A percentile compares a stretch with the other conserved stretches of the same genome.
Conservation (phyloP, 176 grass and related monocot species). For the Raddia guianensis region DNA sequence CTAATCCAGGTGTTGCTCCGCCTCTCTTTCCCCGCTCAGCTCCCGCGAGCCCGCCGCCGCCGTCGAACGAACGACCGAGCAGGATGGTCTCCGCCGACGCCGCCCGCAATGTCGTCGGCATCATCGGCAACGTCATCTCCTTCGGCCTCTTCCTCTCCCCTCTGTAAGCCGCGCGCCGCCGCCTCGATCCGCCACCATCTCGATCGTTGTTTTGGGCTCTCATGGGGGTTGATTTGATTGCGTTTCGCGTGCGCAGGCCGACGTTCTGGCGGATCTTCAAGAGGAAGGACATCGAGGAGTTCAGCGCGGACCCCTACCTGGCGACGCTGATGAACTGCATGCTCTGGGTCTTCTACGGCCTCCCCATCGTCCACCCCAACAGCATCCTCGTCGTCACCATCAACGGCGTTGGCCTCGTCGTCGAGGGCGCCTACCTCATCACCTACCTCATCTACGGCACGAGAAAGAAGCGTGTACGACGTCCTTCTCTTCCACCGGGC, state of each 20-base stretch:
- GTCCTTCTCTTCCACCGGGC: background rate
- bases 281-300: constrained; percentile 64
- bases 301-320: constrained; percentile 74
- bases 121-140: constrained; percentile 77
- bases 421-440: constrained; percentile 67
- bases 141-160: constrained; percentile 87
- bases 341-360: constrained; percentile 84
- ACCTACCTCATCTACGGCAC: constrained; percentile 61
- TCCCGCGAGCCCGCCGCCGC: no score
- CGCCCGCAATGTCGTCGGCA: constrained; percentile 48
- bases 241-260: constrained; percentile 50
- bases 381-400: constrained; percentile 82
- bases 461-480: constrained; percentile 46
- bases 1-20: no score
- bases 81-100: constrained; percentile 38
- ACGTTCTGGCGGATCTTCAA: constrained; percentile 65
- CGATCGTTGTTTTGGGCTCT: constrained; percentile 3
- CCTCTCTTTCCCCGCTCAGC: no score
- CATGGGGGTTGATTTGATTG: background rate
- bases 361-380: constrained; percentile 84
- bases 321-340: constrained; percentile 91
- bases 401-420: constrained; percentile 65
- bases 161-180: constrained; percentile 42
- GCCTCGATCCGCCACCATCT: background rate
- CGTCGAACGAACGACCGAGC: no score